These are phyloP conservation scores for Hypoxylon intermedium DNA, from an alignment of 495 filamentous ascomycete genomes.

Conservation along the genomic window DNA sequence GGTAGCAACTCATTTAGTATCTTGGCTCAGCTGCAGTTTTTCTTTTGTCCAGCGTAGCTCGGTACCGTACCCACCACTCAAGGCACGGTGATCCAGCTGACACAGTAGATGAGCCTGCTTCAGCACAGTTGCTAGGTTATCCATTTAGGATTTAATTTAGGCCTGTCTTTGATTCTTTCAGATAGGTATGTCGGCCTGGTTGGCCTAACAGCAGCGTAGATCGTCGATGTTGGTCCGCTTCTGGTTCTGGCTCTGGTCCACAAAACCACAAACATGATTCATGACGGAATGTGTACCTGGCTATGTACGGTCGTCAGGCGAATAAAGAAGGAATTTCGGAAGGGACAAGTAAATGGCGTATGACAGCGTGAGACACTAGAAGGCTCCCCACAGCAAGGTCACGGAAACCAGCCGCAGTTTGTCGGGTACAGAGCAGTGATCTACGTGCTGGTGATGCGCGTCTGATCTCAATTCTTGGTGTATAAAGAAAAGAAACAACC, in stretches of 20 bases:
- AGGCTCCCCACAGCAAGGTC: slow-evolving; percentile 8
- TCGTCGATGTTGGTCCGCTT: slow-evolving; percentile 7
- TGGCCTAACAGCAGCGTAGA: neutral
- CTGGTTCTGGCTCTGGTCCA: neutral
- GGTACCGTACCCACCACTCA: neutral
- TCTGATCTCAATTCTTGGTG: neutral
- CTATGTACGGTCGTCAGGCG: neutral
- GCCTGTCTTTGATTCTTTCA: slow-evolving; percentile 1
- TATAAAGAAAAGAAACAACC: slow-evolving; percentile 31
- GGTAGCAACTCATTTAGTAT: slow-evolving; percentile 4
- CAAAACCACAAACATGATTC: slow-evolving; percentile 18
- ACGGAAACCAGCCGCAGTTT: slow-evolving; percentile 6
- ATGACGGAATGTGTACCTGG: slow-evolving; percentile 25
- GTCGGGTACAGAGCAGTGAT: slow-evolving; percentile 4
- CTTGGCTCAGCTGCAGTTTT: slow-evolving; percentile 6
- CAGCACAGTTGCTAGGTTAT: neutral
- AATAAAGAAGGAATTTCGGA: neutral
- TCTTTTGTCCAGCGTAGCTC: slow-evolving; percentile 18
- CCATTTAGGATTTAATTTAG: slow-evolving; percentile 9
- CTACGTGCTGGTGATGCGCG: slow-evolving; percentile 12
- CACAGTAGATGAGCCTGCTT: slow-evolving; percentile 1
- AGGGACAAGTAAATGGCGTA: slow-evolving; percentile 9
- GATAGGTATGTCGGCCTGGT: neutral
- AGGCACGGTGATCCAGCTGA: no score
- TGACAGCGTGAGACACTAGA: slow-evolving; percentile 23